Evolutionary conservation across 1,284 basidiomycete species (phyloP).

Genomic region (Caloboletus firmus): DNA sequence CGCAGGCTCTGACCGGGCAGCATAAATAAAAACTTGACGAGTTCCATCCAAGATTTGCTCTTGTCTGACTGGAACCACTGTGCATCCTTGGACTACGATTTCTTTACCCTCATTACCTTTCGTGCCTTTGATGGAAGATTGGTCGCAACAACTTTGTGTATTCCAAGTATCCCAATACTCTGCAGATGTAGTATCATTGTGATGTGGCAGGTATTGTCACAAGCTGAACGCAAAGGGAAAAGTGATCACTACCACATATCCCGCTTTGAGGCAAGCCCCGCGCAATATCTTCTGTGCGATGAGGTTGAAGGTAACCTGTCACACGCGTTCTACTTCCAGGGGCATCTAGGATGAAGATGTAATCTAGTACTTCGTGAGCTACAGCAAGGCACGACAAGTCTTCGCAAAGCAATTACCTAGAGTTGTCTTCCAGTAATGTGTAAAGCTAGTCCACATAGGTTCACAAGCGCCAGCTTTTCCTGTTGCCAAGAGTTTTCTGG

Average conservation of each 20-base stretch:
- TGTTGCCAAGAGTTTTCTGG: slow-evolving; percentile 42
- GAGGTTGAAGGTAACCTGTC: slow-evolving; percentile 64
- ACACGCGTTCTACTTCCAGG: slow-evolving; percentile 45
- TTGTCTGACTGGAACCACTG: not conserved
- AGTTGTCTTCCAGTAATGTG: slow-evolving; percentile 78
- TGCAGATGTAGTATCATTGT: slow-evolving; percentile 5
- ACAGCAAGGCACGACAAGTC: not conserved
- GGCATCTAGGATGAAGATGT: slow-evolving; percentile 74
- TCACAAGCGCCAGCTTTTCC: slow-evolving; percentile 58
- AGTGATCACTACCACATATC: slow-evolving; percentile 86
- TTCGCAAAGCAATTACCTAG: slow-evolving; percentile 54
- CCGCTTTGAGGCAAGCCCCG: slow-evolving; percentile 79
- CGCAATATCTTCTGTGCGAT: slow-evolving; percentile 59
- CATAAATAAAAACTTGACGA: not conserved
- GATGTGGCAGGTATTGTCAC: slow-evolving; percentile 15
- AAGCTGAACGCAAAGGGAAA: slow-evolving; percentile 68
- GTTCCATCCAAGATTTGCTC: not conserved
- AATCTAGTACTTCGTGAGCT: slow-evolving; percentile 56
- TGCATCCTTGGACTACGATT: not conserved
- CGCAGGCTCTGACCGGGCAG: slow-evolving; percentile 76
- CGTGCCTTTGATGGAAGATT: not conserved
- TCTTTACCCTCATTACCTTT: slow-evolving; percentile 1
- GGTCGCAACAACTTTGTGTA: not conserved
- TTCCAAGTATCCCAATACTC: slow-evolving; percentile 11
- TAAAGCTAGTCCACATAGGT: slow-evolving; percentile 80